Evolutionary conservation across 306 rosid genomes (phyloP).

Genomic region (Pterocarpus macrocarpus): DNA sequence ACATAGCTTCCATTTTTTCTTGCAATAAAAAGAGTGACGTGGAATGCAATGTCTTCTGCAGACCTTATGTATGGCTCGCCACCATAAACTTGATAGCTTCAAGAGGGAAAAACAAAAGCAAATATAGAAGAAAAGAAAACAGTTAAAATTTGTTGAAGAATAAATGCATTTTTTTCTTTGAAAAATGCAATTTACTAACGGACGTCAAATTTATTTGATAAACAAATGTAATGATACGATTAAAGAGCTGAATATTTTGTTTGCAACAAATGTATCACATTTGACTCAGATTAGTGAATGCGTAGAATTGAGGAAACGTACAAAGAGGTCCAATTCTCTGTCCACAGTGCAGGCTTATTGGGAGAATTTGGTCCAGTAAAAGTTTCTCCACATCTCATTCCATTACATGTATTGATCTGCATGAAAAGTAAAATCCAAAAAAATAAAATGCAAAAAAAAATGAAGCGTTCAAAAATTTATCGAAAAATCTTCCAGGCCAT

Average conservation of each 20-base stretch:
- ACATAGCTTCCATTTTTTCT: conserved; percentile 75
- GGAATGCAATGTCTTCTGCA: conserved; percentile 81
- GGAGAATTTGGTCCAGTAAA: conserved; percentile 75
- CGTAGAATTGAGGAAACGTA: conserved; percentile 36
- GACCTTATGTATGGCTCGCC: conserved; percentile 68
- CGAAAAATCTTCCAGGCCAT: neutral
- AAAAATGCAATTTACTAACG: too few species aligned
- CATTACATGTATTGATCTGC: conserved; percentile 82
- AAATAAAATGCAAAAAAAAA: neutral
- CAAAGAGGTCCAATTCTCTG: conserved; percentile 84
- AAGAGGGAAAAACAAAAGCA: neutral
- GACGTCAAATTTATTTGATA: neutral
- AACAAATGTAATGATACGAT: neutral
- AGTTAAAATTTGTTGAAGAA: neutral
- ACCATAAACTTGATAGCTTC: conserved; percentile 74
- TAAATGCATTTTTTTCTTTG: neutral
- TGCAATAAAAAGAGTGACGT: conserved; percentile 75
- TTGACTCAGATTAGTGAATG: neutral
- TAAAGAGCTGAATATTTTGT: neutral
- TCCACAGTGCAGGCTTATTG: conserved; percentile 72
- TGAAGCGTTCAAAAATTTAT: neutral
- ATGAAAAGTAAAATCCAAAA: neutral
- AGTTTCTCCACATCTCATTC: conserved; percentile 73
- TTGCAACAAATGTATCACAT: neutral
- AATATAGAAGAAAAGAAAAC: neutral